Evolutionary conservation across 225 moss, liverwort and hornwort species (phyloP).

Genomic region (Antitrichia curtipendula): DNA sequence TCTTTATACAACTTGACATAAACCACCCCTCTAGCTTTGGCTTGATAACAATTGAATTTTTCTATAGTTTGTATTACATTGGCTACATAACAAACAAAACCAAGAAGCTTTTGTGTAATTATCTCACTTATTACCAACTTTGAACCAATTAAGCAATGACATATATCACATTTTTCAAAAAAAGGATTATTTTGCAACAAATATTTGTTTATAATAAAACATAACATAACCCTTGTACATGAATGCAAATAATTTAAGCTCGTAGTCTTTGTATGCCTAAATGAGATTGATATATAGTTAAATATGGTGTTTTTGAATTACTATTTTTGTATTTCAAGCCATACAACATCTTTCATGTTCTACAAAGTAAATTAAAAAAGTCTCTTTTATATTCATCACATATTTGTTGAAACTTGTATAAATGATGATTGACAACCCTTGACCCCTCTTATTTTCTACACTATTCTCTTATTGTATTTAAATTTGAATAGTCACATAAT

Average conservation of each 20-base stretch:
- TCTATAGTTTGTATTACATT: background rate
- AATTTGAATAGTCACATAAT: background rate
- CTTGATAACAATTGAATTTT: background rate
- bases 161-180: too few species aligned
- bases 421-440: background rate
- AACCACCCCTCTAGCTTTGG: rapidly evolving
- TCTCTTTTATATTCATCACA: too few species aligned
- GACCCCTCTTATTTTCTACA: background rate
- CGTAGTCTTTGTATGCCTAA: too few species aligned
- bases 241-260: too few species aligned
- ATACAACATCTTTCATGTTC: too few species aligned
- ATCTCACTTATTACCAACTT: background rate
- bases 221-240: too few species aligned
- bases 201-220: too few species aligned
- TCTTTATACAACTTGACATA: background rate
- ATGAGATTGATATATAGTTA: too few species aligned
- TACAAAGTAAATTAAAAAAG: too few species aligned
- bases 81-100: background rate
- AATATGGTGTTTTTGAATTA: too few species aligned
- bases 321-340: too few species aligned
- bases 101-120: background rate
- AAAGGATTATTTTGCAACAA: too few species aligned
- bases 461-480: background rate
- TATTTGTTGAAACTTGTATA: background rate
- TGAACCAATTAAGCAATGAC: background rate